Conservation (phyloP, 805 yeast species). For the Yarrowia sp. region DNA sequence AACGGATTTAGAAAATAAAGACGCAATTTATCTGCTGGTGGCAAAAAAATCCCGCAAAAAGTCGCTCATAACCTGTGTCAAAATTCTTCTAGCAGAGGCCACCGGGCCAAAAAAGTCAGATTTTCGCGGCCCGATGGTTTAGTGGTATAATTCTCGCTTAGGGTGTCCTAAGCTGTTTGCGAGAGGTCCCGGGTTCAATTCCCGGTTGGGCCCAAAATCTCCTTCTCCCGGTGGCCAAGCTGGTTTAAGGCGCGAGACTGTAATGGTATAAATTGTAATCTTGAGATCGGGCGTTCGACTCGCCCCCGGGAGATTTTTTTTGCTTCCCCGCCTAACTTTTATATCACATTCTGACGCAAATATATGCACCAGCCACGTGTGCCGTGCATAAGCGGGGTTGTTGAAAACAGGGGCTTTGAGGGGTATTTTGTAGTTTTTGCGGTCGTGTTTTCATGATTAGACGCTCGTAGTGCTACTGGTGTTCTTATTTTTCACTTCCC, state of each 20-base stretch:
- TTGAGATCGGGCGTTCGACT: constrained; percentile 41
- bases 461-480: too few relatives aligned
- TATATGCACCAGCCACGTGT: constrained; percentile 20
- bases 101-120: not conserved
- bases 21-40: too few relatives aligned
- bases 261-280: constrained; percentile 38
- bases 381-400: not conserved
- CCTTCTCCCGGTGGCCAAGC: constrained; percentile 40
- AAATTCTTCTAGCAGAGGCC: not conserved
- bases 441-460: too few relatives aligned
- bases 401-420: not conserved
- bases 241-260: constrained; percentile 43
- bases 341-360: not conserved
- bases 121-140: constrained; percentile 22
- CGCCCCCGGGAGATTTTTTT: constrained; percentile 38
- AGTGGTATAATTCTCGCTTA: constrained; percentile 26
- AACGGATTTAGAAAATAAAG: too few relatives aligned
- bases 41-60: not conserved
- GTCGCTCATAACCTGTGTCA: constrained; percentile 18
- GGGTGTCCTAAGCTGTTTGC: constrained; percentile 26
- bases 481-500: not conserved
- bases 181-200: constrained; percentile 27
- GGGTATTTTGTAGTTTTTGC: not conserved
- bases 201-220: constrained; percentile 25
- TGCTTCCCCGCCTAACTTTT: not conserved